phyloP scores from a whole-genome alignment of 192 early-diverging fungal genomes.

The Linnemannia elongata region DNA sequence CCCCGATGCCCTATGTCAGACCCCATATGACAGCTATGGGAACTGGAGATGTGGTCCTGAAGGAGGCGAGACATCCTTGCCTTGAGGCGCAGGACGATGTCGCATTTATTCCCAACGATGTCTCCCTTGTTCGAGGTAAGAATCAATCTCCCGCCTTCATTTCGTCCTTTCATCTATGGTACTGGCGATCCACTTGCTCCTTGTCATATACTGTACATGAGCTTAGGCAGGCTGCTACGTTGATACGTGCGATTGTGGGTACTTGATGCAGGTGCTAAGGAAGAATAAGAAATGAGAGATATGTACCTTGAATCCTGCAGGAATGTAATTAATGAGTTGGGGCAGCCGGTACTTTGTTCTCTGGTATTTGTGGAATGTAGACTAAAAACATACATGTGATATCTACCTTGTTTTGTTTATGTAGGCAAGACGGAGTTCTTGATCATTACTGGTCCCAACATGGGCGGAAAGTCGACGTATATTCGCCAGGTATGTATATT shows the following conservation, averaged over 20 bases:
- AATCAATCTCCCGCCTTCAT: not conserved
- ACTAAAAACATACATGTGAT: not conserved
- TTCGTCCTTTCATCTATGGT: not conserved
- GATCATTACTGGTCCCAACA: constrained; percentile 98
- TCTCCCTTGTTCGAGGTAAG: constrained; percentile 76
- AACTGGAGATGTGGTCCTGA: constrained; percentile 76
- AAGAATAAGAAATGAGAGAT: not conserved
- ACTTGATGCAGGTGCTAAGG: not conserved
- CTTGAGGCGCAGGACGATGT: constrained; percentile 93
- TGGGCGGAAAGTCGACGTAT: constrained; percentile 99
- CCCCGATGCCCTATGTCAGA: constrained; percentile 87
- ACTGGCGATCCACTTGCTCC: not conserved
- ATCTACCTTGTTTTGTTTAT: constrained; percentile 6
- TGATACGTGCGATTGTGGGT: not conserved
- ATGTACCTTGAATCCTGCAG: constrained; percentile 5
- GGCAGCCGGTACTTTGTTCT: not conserved
- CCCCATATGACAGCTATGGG: constrained; percentile 76
- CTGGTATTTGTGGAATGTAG: not conserved
- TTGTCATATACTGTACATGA: not conserved
- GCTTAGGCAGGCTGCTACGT: not conserved
- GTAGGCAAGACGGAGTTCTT: constrained; percentile 77
- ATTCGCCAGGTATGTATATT: constrained; percentile 81
- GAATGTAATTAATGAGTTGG: constrained; percentile 9
- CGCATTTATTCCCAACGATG: constrained; percentile 96
- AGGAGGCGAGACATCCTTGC: constrained; percentile 89